Evolutionary conservation across 1,139 yeast species (phyloP).

Genomic region (Blastobotrys apis): DNA sequence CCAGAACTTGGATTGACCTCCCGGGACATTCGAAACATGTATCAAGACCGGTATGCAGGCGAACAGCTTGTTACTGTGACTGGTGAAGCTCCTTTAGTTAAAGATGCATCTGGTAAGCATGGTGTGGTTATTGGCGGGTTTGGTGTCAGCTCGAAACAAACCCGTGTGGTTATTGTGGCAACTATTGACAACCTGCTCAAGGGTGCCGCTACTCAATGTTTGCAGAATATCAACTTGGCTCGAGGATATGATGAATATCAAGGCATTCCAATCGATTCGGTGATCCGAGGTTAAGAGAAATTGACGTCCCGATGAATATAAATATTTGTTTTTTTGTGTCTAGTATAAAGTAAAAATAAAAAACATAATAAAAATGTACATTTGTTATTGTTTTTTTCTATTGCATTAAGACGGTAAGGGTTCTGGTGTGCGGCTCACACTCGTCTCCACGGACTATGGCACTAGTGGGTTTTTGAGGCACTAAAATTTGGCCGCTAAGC

Average conservation of each 20-base stretch:
- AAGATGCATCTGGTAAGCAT: constrained; percentile 87
- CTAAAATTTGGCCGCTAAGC: too few relatives aligned
- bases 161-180: constrained; percentile 90
- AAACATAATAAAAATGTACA: background rate
- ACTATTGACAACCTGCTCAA: constrained; percentile 92
- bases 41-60: constrained; percentile 82
- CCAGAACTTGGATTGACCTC: constrained; percentile 58
- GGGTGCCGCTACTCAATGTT: constrained; percentile 98
- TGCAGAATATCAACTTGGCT: constrained; percentile 89
- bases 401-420: background rate
- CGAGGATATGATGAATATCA: constrained; percentile 90
- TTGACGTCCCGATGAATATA: too few relatives aligned
- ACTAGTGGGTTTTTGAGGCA: too few relatives aligned
- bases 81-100: constrained; percentile 90
- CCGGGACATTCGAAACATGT: constrained; percentile 77
- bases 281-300: constrained; percentile 24
- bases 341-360: background rate
- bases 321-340: background rate
- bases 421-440: background rate
- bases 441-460: background rate
- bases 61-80: constrained; percentile 80
- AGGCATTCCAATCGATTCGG: constrained; percentile 63
- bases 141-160: constrained; percentile 82
- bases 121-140: constrained; percentile 95
- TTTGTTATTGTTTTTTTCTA: too few relatives aligned